Evolutionary conservation across 1,284 basidiomycete species (phyloP).

Genomic region (Ustilago shanxiensis): DNA sequence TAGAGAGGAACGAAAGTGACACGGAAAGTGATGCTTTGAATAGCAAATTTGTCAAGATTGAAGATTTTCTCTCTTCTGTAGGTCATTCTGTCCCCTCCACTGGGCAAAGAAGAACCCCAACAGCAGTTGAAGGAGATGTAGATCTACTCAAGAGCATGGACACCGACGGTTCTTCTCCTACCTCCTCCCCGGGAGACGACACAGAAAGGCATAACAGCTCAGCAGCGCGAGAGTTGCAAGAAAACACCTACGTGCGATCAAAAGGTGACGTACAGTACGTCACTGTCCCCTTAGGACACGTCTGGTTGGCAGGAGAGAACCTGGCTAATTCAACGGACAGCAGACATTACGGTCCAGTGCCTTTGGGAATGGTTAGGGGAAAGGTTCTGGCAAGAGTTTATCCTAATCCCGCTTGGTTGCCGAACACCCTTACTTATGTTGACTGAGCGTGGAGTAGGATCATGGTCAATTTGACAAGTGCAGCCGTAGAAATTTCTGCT

Average conservation of each 20-base stretch:
- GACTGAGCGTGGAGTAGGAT: constrained; percentile 9
- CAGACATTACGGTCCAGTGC: constrained; percentile 89
- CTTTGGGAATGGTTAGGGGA: constrained; percentile 83
- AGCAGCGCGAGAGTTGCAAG: constrained; percentile 10
- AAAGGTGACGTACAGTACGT: constrained; percentile 51
- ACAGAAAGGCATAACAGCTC: constrained; percentile 22
- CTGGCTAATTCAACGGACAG: constrained; percentile 86
- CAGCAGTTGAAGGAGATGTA: constrained; percentile 2
- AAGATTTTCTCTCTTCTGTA: constrained; percentile 17
- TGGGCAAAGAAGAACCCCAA: background rate
- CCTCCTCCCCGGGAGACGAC: background rate
- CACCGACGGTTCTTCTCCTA: constrained; percentile 4
- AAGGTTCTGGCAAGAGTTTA: constrained; percentile 78
- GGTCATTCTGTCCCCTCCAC: background rate
- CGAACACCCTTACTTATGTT: constrained; percentile 18
- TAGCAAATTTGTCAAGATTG: constrained; percentile 16
- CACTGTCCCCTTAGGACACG: constrained; percentile 55
- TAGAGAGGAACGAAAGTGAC: background rate
- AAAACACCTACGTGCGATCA: constrained; percentile 28
- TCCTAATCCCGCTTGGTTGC: constrained; percentile 44
- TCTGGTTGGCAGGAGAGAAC: constrained; percentile 97
- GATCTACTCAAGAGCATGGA: constrained; percentile 40
- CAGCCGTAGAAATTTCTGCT: too few relatives aligned
- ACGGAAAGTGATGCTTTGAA: constrained; percentile 3
- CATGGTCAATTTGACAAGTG: too few relatives aligned